phyloP scores from a whole-genome alignment of 2,329 filamentous ascomycete species.

The Xenosphaeropsis pyriputrescens region DNA sequence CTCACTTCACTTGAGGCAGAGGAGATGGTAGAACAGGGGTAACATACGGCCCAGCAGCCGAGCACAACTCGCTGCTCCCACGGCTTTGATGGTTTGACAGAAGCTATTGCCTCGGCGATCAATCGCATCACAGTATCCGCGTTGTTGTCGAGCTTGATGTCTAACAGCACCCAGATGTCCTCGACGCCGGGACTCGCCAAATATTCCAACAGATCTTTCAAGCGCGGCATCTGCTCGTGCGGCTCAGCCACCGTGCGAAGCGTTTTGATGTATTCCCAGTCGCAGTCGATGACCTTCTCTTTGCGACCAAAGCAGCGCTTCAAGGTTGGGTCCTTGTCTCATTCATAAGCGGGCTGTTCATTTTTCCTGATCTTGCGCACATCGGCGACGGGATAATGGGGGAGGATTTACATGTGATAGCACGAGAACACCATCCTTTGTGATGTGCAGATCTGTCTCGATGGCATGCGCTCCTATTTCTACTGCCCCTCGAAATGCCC shows the following conservation, averaged over 20 bases:
- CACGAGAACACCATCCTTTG: slow-evolving; percentile 71
- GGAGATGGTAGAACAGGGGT: neutral
- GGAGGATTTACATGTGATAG: slow-evolving; percentile 51
- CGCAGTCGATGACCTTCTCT: slow-evolving; percentile 57
- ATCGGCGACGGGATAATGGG: too few species aligned
- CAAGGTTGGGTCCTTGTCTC: slow-evolving; percentile 51
- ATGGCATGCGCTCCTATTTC: slow-evolving; percentile 64
- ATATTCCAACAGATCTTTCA: slow-evolving; percentile 62
- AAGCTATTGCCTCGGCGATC: slow-evolving; percentile 47
- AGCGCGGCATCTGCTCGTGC: slow-evolving; percentile 55
- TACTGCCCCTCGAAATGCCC: slow-evolving; percentile 60
- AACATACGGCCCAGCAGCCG: slow-evolving; percentile 63
- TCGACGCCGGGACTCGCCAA: slow-evolving; percentile 49
- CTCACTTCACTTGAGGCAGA: neutral
- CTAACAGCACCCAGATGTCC: slow-evolving; percentile 67
- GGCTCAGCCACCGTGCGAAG: slow-evolving; percentile 55
- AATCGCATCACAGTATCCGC: slow-evolving; percentile 54
- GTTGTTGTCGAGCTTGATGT: slow-evolving; percentile 72
- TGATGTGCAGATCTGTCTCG: slow-evolving; percentile 79
- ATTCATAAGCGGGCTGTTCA: neutral
- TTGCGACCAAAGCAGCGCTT: slow-evolving; percentile 71
- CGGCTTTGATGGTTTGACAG: slow-evolving; percentile 31
- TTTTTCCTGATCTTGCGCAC: too few species aligned
- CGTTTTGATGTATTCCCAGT: slow-evolving; percentile 58
- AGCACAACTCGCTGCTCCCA: slow-evolving; percentile 67